phyloP scores from a whole-genome alignment of 108 stramenopile species.

The Schizochytrium sp. region DNA sequence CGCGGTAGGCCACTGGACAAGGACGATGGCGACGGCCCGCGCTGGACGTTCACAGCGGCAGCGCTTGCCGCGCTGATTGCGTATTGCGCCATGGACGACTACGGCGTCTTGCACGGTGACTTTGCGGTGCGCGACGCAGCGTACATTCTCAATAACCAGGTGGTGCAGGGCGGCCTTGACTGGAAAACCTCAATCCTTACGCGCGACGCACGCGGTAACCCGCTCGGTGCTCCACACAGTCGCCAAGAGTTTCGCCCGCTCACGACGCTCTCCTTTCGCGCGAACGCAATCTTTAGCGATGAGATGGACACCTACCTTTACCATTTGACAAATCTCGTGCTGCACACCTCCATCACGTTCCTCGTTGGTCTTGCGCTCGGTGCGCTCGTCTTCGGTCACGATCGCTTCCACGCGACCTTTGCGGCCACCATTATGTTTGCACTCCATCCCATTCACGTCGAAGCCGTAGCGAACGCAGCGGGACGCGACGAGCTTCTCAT shows the following conservation, averaged over 20 bases:
- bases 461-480: slow-evolving; percentile 10
- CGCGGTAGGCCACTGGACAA: too few species aligned
- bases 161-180: background rate
- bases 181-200: background rate
- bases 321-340: background rate
- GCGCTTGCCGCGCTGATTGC: background rate
- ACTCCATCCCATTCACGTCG: slow-evolving; percentile 17
- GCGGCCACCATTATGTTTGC: background rate
- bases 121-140: background rate
- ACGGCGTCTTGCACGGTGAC: background rate
- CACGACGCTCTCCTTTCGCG: background rate
- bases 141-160: background rate
- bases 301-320: background rate
- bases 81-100: background rate
- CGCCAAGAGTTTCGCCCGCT: background rate
- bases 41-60: background rate
- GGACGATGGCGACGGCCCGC: too few species aligned
- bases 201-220: background rate
- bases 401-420: background rate
- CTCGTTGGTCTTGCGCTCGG: background rate
- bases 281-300: background rate
- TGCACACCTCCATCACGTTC: background rate
- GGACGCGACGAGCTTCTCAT: slow-evolving; percentile 16
- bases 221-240: background rate
- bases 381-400: background rate